A percentile compares a stretch with the other conserved stretches of the same genome.
phyloP scores from a whole-genome alignment of 768 basidiomycete species.

The Coprinopsis marcescibilis region DNA sequence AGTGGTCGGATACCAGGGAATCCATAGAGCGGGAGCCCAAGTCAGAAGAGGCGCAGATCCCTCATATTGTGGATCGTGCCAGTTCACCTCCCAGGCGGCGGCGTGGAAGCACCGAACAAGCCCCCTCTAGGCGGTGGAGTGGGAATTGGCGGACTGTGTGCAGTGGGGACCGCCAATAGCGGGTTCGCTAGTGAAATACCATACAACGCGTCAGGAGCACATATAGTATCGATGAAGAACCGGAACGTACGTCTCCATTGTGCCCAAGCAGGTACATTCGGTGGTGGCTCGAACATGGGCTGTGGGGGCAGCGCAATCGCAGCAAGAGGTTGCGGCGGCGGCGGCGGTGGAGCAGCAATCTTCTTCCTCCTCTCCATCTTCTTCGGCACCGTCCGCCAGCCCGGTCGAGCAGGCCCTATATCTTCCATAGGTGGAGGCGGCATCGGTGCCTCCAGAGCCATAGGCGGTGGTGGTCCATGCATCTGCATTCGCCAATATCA shows the following conservation, averaged over 20 bases:
- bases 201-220: not conserved
- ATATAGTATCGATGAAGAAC: not conserved
- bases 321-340: too few species aligned
- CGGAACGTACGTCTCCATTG: slow-evolving; percentile 76
- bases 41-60: too few species aligned
- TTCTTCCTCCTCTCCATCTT: slow-evolving; percentile 46
- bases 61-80: too few species aligned
- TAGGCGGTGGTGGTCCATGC: slow-evolving; percentile 27
- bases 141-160: slow-evolving; percentile 31
- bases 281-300: slow-evolving; percentile 36
- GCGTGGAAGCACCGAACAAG: slow-evolving; percentile 50
- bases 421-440: slow-evolving; percentile 45
- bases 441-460: slow-evolving; percentile 34
- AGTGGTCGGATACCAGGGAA: too few species aligned
- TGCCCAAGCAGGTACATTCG: slow-evolving; percentile 70
- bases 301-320: slow-evolving; percentile 31
- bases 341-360: slow-evolving; percentile 33
- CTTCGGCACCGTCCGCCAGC: slow-evolving; percentile 71
- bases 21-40: too few species aligned
- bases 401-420: slow-evolving; percentile 51
- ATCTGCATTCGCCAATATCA: slow-evolving; percentile 17
- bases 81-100: too few species aligned
- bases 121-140: slow-evolving; percentile 52
- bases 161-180: slow-evolving; percentile 39
- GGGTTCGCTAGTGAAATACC: slow-evolving; percentile 50